Conservation (phyloP, 2,329 filamentous ascomycete species). For the Aspergillus sojae region DNA sequence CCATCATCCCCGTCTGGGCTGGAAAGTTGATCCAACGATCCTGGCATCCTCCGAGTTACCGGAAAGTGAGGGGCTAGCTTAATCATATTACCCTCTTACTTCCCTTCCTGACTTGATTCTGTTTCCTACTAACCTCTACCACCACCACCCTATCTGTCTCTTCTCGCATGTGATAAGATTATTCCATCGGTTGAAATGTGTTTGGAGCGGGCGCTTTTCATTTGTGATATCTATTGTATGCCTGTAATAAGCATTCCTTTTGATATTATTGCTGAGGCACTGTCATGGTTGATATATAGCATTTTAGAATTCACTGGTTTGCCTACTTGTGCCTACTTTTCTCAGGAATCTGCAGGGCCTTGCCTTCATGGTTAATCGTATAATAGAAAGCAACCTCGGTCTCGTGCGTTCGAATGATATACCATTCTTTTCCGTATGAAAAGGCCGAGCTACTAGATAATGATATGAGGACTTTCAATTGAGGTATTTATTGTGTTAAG, state of each 20-base stretch:
- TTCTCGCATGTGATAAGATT: background rate
- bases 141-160: background rate
- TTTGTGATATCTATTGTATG: background rate
- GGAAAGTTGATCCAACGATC: constrained; percentile 82
- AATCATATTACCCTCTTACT: background rate
- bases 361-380: no score
- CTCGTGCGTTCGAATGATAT: background rate
- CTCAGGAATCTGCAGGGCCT: background rate
- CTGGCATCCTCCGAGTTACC: constrained; percentile 89
- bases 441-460: no score
- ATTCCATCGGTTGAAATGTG: background rate
- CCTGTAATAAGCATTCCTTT: background rate
- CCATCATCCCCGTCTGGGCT: constrained; percentile 82
- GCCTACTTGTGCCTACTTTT: background rate
- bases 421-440: background rate
- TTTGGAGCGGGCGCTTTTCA: constrained; percentile 4
- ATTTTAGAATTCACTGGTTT: background rate
- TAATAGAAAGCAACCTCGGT: no score
- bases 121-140: background rate
- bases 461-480: no score
- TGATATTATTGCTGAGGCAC: background rate
- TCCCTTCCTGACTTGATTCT: background rate
- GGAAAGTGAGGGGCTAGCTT: constrained; percentile 69
- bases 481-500: no score
- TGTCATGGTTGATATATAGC: background rate